Conservation (phyloP, 495 filamentous ascomycete genomes). For the Aspergillus kassunensis region DNA sequence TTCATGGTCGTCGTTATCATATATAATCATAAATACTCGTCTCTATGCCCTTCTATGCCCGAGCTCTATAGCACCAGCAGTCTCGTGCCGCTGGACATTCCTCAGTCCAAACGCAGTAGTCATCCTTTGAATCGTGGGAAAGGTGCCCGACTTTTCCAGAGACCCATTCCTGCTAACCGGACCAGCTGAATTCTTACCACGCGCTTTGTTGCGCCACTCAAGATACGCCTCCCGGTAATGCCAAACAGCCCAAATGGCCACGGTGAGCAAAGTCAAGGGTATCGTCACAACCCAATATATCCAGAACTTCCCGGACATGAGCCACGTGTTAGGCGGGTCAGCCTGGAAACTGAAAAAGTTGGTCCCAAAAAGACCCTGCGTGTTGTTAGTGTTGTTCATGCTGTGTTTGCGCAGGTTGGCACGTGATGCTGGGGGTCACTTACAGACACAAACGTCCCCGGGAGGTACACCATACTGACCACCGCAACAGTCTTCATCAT, state of each 20-base stretch:
- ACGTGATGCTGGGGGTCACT: not conserved
- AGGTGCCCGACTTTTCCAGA: not conserved
- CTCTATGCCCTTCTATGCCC: no score
- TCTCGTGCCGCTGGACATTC: not conserved
- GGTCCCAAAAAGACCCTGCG: conserved; percentile 31
- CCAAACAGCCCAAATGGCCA: conserved; percentile 25
- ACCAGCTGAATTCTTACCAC: not conserved
- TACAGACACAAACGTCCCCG: conserved; percentile 38
- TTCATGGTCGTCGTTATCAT: no score
- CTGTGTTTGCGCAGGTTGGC: not conserved
- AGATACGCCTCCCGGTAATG: conserved; percentile 9
- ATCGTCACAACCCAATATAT: conserved; percentile 32
- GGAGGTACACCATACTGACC: conserved; percentile 35
- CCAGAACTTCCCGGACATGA: conserved; percentile 26
- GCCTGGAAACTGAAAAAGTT: conserved; percentile 30
- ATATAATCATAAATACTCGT: no score
- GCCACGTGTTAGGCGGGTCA: conserved; percentile 7
- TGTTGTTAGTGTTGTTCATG: not conserved
- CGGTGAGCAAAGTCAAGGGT: conserved; percentile 24
- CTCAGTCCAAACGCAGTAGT: not conserved
- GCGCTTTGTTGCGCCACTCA: no score
- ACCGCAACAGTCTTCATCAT: conserved; percentile 32
- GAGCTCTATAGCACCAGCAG: no score
- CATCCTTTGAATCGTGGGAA: not conserved
- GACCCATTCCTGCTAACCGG: not conserved